phyloP scores from a whole-genome alignment of 306 rosid species.

The Acacia melanoxylon region DNA sequence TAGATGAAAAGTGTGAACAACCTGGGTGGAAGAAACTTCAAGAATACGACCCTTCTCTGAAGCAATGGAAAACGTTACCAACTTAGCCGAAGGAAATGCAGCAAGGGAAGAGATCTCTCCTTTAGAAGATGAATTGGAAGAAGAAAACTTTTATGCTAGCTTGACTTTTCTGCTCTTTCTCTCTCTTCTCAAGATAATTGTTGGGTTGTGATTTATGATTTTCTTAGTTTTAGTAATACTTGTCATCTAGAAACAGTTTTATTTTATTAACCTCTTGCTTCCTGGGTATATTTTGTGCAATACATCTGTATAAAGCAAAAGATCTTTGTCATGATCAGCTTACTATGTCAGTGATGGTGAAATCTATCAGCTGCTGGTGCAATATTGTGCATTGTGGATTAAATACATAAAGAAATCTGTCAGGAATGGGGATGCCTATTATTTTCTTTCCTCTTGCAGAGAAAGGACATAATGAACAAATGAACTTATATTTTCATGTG shows the following conservation, averaged over 20 bases:
- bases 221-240: neutral
- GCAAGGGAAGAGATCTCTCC: conserved; percentile 46
- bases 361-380: too few relatives aligned
- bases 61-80: conserved; percentile 65
- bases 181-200: conserved; percentile 78
- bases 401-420: too few relatives aligned
- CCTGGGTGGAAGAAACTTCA: conserved; percentile 78
- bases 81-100: conserved; percentile 68
- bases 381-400: too few relatives aligned
- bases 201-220: neutral
- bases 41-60: conserved; percentile 77
- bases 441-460: too few relatives aligned
- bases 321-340: neutral
- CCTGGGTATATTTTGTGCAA: neutral
- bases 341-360: neutral
- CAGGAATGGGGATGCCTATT: too few relatives aligned
- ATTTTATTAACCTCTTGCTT: neutral
- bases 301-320: neutral
- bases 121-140: conserved; percentile 68
- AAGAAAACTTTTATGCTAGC: conserved; percentile 82
- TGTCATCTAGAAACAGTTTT: neutral
- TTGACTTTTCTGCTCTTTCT: conserved; percentile 85
- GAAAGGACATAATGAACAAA: too few relatives aligned
- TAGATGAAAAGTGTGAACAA: conserved; percentile 68
- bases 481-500: too few relatives aligned